These are phyloP conservation scores for Cryptococcus neoformans DNA, from an alignment of 1,284 basidiomycete genomes.

Conservation along the genomic window DNA sequence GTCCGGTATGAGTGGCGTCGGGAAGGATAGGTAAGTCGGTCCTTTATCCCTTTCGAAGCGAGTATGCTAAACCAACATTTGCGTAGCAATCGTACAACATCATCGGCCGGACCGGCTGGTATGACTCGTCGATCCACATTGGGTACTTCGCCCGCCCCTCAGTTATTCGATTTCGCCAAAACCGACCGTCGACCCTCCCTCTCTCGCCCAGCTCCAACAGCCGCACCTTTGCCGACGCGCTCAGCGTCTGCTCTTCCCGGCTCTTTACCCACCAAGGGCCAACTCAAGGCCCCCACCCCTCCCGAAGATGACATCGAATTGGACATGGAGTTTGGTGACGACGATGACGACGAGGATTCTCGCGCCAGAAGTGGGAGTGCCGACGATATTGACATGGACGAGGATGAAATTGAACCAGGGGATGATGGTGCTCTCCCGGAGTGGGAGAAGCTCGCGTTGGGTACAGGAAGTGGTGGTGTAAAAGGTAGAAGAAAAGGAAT, in stretches of 20 bases:
- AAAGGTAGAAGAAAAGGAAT: constrained; percentile 66
- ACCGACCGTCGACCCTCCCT: constrained; percentile 34
- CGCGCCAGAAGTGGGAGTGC: constrained; percentile 30
- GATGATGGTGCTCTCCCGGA: constrained; percentile 16
- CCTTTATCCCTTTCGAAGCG: neutral
- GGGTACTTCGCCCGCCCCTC: constrained; percentile 27
- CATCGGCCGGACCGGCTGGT: constrained; percentile 21
- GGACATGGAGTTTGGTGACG: constrained; percentile 45
- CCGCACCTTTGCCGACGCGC: constrained; percentile 6
- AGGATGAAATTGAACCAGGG: constrained; percentile 21
- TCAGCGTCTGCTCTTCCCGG: constrained; percentile 25
- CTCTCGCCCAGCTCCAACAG: neutral
- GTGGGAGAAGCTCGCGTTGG: constrained; percentile 43
- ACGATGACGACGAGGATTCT: constrained; percentile 18
- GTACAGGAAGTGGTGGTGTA: constrained; percentile 47
- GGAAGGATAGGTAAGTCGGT: constrained; percentile 30
- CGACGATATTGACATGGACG: constrained; percentile 35
- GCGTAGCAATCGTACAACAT: constrained; percentile 16
- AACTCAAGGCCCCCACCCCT: constrained; percentile 11
- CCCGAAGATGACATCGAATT: constrained; percentile 41
- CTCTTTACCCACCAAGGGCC: constrained; percentile 26
- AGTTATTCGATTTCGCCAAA: constrained; percentile 46
- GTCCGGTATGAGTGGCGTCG: constrained; percentile 18
- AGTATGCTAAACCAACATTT: neutral
- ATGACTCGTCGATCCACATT: constrained; percentile 31